phyloP scores from a whole-genome alignment of 768 basidiomycete genomes.

The Tulasnella sp. region DNA sequence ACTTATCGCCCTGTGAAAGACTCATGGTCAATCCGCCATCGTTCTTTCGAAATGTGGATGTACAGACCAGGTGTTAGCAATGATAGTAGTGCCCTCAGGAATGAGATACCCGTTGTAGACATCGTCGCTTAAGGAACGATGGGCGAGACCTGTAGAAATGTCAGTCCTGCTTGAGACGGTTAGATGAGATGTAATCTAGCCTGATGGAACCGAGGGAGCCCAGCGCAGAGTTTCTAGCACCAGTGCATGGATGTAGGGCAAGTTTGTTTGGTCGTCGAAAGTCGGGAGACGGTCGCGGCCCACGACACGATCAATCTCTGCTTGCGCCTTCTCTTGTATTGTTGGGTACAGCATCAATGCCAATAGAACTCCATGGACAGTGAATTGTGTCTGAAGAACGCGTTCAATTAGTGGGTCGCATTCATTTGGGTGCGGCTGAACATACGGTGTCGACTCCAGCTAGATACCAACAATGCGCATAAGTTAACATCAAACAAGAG shows the following conservation, averaged over 20 bases:
- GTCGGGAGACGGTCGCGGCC: conserved; percentile 22
- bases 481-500: not conserved
- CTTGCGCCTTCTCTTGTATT: conserved; percentile 27
- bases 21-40: too few species aligned
- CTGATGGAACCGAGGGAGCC: conserved; percentile 4
- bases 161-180: not conserved
- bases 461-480: not conserved
- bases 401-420: not conserved
- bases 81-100: not conserved
- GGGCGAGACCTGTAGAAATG: not conserved
- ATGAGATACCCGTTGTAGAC: conserved; percentile 11
- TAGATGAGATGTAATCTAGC: not conserved
- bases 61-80: not conserved
- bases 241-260: conserved; percentile 17
- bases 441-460: not conserved
- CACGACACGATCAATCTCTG: conserved; percentile 27
- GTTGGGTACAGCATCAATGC: conserved; percentile 28
- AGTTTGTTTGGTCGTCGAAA: conserved; percentile 15
- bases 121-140: not conserved
- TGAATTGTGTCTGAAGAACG: not conserved
- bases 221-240: conserved; percentile 17
- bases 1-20: not conserved
- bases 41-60: not conserved
- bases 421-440: not conserved
- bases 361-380: conserved; percentile 2